A percentile compares a stretch with the other conserved stretches of the same genome.
Evolutionary conservation across 441 rosid genomes (phyloP).

Genomic region (Biscutella laevigata): DNA sequence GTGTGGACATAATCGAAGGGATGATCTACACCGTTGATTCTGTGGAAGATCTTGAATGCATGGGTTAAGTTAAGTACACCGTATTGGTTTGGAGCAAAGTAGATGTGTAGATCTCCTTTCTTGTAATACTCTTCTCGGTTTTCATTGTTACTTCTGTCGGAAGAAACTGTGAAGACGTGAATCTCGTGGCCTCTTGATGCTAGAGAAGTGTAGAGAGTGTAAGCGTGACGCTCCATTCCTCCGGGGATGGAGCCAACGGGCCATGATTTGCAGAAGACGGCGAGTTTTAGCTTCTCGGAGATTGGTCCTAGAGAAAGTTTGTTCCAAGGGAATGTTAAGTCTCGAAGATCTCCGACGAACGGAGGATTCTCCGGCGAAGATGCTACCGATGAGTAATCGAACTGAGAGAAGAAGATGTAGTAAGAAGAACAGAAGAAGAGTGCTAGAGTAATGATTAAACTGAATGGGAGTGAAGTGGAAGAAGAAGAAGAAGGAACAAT

Average conservation of each 20-base stretch:
- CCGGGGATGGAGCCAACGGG: slow-evolving; percentile 47
- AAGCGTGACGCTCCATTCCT: slow-evolving; percentile 72
- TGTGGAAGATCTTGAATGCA: slow-evolving; percentile 54
- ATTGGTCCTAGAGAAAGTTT: slow-evolving; percentile 45
- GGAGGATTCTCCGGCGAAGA: background rate
- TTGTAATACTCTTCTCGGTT: slow-evolving; percentile 34
- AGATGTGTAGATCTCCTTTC: slow-evolving; percentile 42
- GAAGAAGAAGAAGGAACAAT: slow-evolving; percentile 24
- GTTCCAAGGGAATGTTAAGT: slow-evolving; percentile 54
- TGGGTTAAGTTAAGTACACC: slow-evolving; percentile 42
- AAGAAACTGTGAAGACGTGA: slow-evolving; percentile 69
- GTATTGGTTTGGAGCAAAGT: slow-evolving; percentile 55
- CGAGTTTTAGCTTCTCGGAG: slow-evolving; percentile 51
- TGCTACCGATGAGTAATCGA: slow-evolving; percentile 12
- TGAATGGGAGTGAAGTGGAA: slow-evolving; percentile 22
- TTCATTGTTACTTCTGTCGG: slow-evolving; percentile 36
- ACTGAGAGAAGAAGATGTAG: slow-evolving; percentile 31
- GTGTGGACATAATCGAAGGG: slow-evolving; percentile 61
- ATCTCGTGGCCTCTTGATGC: slow-evolving; percentile 52
- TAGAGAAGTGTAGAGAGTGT: slow-evolving; percentile 42
- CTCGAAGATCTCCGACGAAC: slow-evolving; percentile 51
- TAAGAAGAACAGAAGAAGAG: slow-evolving; percentile 33
- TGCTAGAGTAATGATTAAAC: slow-evolving; percentile 23
- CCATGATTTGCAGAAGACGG: slow-evolving; percentile 57
- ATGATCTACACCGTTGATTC: slow-evolving; percentile 23